Evolutionary conservation across 805 yeast species (phyloP), one percentile per base, ranked within the genome.

Genomic region (Zygoascus ofunaensis): DNA sequence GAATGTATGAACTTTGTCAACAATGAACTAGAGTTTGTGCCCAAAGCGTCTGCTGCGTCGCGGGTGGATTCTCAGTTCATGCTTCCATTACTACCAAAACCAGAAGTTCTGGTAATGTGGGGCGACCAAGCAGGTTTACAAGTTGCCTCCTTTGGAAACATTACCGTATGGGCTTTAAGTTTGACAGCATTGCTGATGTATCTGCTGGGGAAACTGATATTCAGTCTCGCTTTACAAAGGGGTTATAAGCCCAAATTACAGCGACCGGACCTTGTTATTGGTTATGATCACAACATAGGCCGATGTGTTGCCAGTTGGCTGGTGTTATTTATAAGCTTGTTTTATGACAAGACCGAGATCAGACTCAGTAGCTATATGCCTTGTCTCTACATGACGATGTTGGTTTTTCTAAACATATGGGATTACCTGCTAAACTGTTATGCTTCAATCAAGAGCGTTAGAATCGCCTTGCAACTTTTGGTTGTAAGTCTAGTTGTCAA

Each of bases 311-410:
- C 76, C 5, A 95, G 94, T 37, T 86, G 87, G 84, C 66, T 61
- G 7, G 49, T 81, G 33, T 94, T 86, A 62, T 81, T 75, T 59
- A 59, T 71, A 44, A 94, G 94, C 53, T 83, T 85, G 43, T 80
- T 76, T 65, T 67, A 83, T 41, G 33, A 83, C 81, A 94, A 82
- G 77, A 23, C 76, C 92, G 68, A 92, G 82, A 64, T 63, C 82
- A 15, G 22, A 7, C 15, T 14, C 5, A 21, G 21, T 62, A 83
- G 85, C 62, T 86, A 86, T 59, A 62, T 86, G 52, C 94, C 95
- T 48, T 82, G 94, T 1, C 74, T 80, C 43, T 86, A 83, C 64
- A 84, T 86, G 60, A 82, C 81, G 39, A 67, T 80, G 41, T 66
- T 81, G 50, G 79, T 79, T 1, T 65, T 79, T 43, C 83, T 80